phyloP scores from a whole-genome alignment of 2,329 filamentous ascomycete genomes.

The Neonectria coccinea region DNA sequence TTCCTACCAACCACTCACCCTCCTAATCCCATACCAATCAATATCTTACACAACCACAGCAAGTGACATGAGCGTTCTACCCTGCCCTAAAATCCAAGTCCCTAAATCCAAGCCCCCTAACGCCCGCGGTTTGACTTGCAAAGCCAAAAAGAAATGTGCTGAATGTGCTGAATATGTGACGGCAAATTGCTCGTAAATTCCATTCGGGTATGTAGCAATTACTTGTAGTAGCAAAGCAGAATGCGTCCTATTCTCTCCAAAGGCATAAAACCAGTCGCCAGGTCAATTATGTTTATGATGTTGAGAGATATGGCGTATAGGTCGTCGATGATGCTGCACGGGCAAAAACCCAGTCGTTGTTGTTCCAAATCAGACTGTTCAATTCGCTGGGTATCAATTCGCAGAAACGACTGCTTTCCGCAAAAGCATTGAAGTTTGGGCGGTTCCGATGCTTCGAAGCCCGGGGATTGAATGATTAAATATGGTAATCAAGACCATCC shows the following conservation, averaged over 20 bases:
- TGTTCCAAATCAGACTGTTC: constrained; percentile 37
- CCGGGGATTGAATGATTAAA: neutral
- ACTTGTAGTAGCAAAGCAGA: neutral
- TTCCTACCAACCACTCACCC: constrained; percentile 1
- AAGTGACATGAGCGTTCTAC: neutral
- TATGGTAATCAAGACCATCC: neutral
- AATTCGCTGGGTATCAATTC: constrained; percentile 45
- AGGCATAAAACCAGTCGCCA: neutral
- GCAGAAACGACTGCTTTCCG: constrained; percentile 35
- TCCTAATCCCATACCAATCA: constrained; percentile 17
- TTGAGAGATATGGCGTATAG: constrained; percentile 22
- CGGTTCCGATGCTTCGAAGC: neutral
- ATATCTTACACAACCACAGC: constrained; percentile 4
- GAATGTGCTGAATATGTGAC: constrained; percentile 28
- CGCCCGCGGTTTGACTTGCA: constrained; percentile 27
- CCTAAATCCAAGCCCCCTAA: constrained; percentile 17
- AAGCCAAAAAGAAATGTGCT: constrained; percentile 28
- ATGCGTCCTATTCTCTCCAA: constrained; percentile 15
- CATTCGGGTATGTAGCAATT: constrained; percentile 3
- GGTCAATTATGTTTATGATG: constrained; percentile 19
- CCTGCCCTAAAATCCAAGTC: constrained; percentile 8
- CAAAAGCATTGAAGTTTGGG: constrained; percentile 18
- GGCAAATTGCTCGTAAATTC: constrained; percentile 10
- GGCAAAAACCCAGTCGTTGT: constrained; percentile 16
- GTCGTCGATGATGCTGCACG: constrained; percentile 20